Percentiles rank a stretch among this genome's conserved stretches.
These are phyloP conservation scores for Ogataea minuta DNA, from an alignment of 805 yeast species.

Conservation along the genomic window DNA sequence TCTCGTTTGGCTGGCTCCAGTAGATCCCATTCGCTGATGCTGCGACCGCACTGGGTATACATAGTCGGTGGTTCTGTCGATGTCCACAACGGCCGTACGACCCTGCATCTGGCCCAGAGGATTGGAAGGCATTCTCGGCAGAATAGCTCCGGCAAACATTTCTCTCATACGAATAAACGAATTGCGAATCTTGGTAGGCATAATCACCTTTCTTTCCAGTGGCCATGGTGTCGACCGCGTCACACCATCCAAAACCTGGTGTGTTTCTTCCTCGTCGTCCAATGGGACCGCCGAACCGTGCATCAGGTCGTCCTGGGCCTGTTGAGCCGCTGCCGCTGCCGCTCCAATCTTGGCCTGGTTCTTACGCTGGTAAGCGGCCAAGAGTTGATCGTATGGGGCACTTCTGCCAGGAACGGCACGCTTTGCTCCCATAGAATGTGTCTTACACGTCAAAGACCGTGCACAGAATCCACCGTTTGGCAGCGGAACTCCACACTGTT, in stretches of 20 bases:
- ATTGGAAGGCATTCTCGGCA: slow-evolving; percentile 57
- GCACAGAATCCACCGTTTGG: slow-evolving; percentile 97
- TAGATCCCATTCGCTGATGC: slow-evolving; percentile 27
- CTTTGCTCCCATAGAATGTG: slow-evolving; percentile 98
- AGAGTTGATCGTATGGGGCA: slow-evolving; percentile 83
- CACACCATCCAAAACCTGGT: slow-evolving; percentile 86
- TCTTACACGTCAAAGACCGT: slow-evolving; percentile 91
- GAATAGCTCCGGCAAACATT: slow-evolving; percentile 84
- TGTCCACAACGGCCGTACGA: slow-evolving; percentile 72
- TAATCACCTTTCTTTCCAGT: slow-evolving; percentile 66
- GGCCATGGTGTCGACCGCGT: slow-evolving; percentile 79
- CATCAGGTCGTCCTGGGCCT: slow-evolving; percentile 64
- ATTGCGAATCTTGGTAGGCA: slow-evolving; percentile 70
- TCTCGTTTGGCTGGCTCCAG: slow-evolving; percentile 6
- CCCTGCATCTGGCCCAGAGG: slow-evolving; percentile 77
- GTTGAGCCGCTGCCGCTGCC: slow-evolving; percentile 75
- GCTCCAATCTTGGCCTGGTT: slow-evolving; percentile 90
- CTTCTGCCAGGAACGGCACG: slow-evolving; percentile 93
- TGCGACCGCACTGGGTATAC: slow-evolving; percentile 53
- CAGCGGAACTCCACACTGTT: slow-evolving; percentile 93
- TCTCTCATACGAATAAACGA: slow-evolving; percentile 86
- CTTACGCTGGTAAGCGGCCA: slow-evolving; percentile 87
- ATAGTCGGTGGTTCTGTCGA: slow-evolving; percentile 70
- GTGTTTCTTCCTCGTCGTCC: slow-evolving; percentile 91
- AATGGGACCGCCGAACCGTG: slow-evolving; percentile 48